Evolutionary conservation across 208 protist species (phyloP), one percentile per base, ranked within the genome.

Genomic region (Trypanosoma brucei): DNA sequence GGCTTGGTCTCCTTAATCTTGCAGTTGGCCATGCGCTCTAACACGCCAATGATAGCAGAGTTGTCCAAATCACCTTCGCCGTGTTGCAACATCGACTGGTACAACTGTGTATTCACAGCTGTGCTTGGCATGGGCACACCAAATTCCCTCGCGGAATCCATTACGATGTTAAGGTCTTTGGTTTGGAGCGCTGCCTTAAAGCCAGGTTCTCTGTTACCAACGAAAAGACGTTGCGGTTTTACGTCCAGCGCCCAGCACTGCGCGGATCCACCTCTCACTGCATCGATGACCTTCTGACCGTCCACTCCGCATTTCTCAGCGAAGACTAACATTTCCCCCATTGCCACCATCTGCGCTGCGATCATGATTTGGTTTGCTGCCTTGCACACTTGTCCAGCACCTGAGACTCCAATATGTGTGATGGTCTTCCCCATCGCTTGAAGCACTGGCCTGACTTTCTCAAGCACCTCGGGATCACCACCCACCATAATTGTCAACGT

Each of bases 361-460:
- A 98, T 93, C 79, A 97, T 92, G 48, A 97, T 97, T 76, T 98
- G 97, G 65, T 98, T 98, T 11, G 88, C 88, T 55, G 93, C 92
- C 75, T 98, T 98, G 70, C 93, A 97, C 64, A 97, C 91, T 85
- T 98, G 97, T 13, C 97, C 96, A 2, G 81, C 80, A 0, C 96
- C 96, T 34, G 76, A 67, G 51, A 65, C 80, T 14, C 94, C 94
- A 73, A 96, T 80, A 72, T 91, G 86, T 30, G 86, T 94, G 55
- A 97, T 80, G 44, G 57, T 86, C 66, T 84, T 95, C 8, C 91
- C 91, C 61, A 96, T 82, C 38, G 79, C 85, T 35, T 74, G 67
- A 61, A 97, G 78, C 59, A 96, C 79, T 11, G 89, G 89, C 73
- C 79, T 61, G 48, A 91, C 83, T 49, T 42, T 55, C 55, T 71